Base-by-base conservation (phyloP, 805 yeast genomes). In the Lipomyces orientalis region DNA sequence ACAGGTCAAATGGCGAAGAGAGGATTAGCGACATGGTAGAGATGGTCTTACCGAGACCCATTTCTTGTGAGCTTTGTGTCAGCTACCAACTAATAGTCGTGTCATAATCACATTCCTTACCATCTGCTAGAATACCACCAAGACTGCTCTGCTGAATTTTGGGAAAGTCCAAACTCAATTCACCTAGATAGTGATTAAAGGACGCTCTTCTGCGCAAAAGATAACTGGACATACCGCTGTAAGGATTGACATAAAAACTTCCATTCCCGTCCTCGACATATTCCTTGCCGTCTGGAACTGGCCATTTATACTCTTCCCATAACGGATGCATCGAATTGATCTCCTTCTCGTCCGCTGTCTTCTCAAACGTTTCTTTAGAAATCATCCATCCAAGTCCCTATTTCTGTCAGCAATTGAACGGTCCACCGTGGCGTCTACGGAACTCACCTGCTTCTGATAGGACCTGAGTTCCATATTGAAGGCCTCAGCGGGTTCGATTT, bases 11-110 rank as follows among this genome's bases (percentile, higher is more conserved):
- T 9, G 63, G 46, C 14, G 75, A 87, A 0, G 91, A 83, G 65
- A 89, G 86, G 12, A 93, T 82, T 60, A 94, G 79, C 0, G 97
- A 84, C 62, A 92, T 78, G 0, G 97, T 87, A 0, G 97, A 90
- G 31, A 93, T 90, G 0, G 98, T 93, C 76, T 93, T 93, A 55
- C 98, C 98, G 8, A 93, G 81, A 0, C 98, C 98, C 98, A 93
- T 93, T 77, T 93, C 73, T 67, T 14, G 4, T 19, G 5, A 37
- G 3, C 25, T n/a, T 35, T 9, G 58, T 19, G 35, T 57, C n/a
- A 37, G 31, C 7, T 12, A 8, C 25, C 2, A 12, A 12, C n/a
- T 33, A 4, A 19, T 2, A 5, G 33, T n/a, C 8, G 37, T 56
- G 14, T 33, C 46, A 29, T 16, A 29, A 29, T 12, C 16, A 2